A percentile compares a stretch with the other conserved stretches of the same genome.
phyloP scores from a whole-genome alignment of 2,329 filamentous ascomycete species.

The Fusarium oligoseptatum region DNA sequence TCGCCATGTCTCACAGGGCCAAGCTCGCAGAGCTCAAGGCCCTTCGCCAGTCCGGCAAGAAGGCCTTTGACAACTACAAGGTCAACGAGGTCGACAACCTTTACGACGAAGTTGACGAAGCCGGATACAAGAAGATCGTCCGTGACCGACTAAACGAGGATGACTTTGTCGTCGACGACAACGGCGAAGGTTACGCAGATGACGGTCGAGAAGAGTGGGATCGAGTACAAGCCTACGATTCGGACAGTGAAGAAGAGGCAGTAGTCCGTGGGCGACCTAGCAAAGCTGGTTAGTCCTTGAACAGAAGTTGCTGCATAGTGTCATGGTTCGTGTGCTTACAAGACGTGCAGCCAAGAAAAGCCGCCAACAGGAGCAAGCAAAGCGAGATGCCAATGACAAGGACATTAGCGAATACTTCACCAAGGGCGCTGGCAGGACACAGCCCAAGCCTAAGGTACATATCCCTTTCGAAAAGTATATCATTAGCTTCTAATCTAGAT shows the following conservation, averaged over 20 bases:
- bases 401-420: constrained; percentile 93
- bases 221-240: constrained; percentile 75
- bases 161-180: constrained; percentile 98
- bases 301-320: background rate
- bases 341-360: constrained; percentile 79
- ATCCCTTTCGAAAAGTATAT: background rate
- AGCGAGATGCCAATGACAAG: constrained; percentile 87
- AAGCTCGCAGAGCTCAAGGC: constrained; percentile 84
- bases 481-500: constrained; percentile 17
- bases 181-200: constrained; percentile 96
- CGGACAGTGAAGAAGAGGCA: constrained; percentile 74
- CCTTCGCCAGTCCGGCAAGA: constrained; percentile 90
- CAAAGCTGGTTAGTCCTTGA: constrained; percentile 62
- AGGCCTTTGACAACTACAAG: constrained; percentile 87
- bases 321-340: background rate
- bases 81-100: constrained; percentile 86
- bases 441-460: constrained; percentile 83
- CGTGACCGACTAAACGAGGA: constrained; percentile 90
- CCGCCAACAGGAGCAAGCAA: constrained; percentile 87
- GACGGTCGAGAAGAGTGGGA: constrained; percentile 97
- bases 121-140: constrained; percentile 96
- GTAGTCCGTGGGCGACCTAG: constrained; percentile 61
- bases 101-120: constrained; percentile 97
- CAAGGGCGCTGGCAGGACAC: constrained; percentile 74
- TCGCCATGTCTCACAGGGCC: constrained; percentile 58